Evolutionary conservation across 352 stramenopile genomes (phyloP), one percentile per base, ranked within the genome.

Genomic region (Phytophthora hybrid): DNA sequence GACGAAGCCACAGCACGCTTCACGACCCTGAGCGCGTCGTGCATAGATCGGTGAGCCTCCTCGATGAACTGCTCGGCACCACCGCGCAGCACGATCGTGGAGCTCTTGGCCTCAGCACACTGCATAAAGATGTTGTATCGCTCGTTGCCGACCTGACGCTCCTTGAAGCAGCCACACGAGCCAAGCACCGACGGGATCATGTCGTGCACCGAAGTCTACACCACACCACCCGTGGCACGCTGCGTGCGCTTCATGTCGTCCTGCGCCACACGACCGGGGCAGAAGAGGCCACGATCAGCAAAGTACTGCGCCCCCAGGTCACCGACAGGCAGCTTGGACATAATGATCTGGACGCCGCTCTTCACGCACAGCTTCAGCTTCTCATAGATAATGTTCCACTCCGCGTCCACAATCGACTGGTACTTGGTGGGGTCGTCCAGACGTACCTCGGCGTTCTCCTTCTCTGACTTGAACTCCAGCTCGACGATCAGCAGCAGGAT

Each of bases 311-410:
- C 99, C 1, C 97, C 98, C 69, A 99, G 88, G 87, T 99, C 92
- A 46, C 96, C 96, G 51, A 99, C 93, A 23, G 96, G 95, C 39
- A 98, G 85, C 81, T 97, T 99, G 65, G 95, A 99, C 65, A 99
- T 80, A 31, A 99, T 98, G 82, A 99, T 99, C 81, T 99, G 98
- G 64, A 97, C 97, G 19, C 97, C 97, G 55, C 83, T 98, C 49
- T 93, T 87, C 41, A 97, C 89, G 54, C 91, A 97, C 60, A 93
- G 78, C 23, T 98, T 93, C 41, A 98, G 87, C 80, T 99, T 99
- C 70, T 99, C 97, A 85, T 99, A 99, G 80, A 99, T 99, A 74
- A 99, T 99, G 76, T 98, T 96, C 98, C 98, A 99, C 85, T 99
- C 98, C 21, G 98, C 98, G 75, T 99, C 98, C 10, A 99, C 98